Evolutionary conservation across 306 rosid genomes (phyloP), one percentile per base, ranked within the genome.

Genomic region (Myrica gale): DNA sequence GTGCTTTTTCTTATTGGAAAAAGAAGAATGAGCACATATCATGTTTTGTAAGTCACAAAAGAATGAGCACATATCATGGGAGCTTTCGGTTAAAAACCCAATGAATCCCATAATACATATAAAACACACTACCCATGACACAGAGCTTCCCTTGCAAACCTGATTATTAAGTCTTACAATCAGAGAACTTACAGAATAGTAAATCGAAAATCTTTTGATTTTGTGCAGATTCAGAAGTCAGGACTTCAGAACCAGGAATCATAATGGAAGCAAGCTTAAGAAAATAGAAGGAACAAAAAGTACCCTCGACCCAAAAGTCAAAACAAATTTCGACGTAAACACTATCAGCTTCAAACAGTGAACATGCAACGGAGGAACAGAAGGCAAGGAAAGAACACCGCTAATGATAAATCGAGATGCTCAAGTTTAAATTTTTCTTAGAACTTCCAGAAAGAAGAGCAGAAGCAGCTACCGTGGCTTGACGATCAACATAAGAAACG

Each of bases 401-500:
- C 26, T 71, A 16, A 71, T 52, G 44, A 37, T 3, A 23, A 23
- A 41, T 58, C 58, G 55, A 20, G 48, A 68, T 8, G 53, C 66
- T 5, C 50, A 66, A 43, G 9, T 17, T 41, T 8, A 12, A 66
- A 66, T 16, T 66, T 43, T 5, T 26, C 39, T 20, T 41, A 42
- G 20, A 16, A 56, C 39, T 41, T 48, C 12, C 7, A 42, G 50
- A 77, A 68, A n/a, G 5, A 76, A 48, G 67, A 19, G 44, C 44
- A 62, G 37, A 39, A 37, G 48, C 19, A 61, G 44, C 44, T 19
- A 19, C 32, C 76, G 42, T 74, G 19, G 74, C 44, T 69, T 21
- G 11, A 54, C 72, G 56, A 81, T 80, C 82, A 74, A 26, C 74
- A 80, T 72, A 44, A 80, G 50, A 39, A 53, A 65, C 74, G 52